Conservation (phyloP, 2,329 filamentous ascomycete genomes). For the Periconia digitata region DNA sequence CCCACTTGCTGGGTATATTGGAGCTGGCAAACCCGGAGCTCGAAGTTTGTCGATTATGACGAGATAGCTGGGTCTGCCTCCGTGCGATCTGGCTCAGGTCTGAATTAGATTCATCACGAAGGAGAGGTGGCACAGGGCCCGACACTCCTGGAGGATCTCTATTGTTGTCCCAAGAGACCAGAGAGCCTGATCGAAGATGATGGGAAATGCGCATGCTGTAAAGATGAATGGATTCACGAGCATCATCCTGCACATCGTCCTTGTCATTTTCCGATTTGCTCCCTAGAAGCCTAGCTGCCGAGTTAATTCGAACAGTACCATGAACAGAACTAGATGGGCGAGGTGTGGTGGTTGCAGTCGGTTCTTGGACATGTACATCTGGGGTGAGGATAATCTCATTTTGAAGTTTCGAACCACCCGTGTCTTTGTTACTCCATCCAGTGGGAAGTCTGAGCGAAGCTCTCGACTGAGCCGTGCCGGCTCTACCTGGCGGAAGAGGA, state of each 20-base stretch:
- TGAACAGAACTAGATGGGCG: slow-evolving; percentile 18
- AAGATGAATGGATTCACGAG: slow-evolving; percentile 42
- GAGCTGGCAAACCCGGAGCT: slow-evolving; percentile 42
- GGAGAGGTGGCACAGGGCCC: slow-evolving; percentile 8
- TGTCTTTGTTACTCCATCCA: not conserved
- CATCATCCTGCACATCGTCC: slow-evolving; percentile 15
- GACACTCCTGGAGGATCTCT: slow-evolving; percentile 23
- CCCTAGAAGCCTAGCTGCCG: not conserved
- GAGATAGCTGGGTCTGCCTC: slow-evolving; percentile 8
- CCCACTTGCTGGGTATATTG: slow-evolving; percentile 42
- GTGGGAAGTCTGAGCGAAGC: slow-evolving; percentile 2
- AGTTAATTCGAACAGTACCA: slow-evolving; percentile 11
- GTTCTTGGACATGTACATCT: slow-evolving; percentile 24
- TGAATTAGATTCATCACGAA: slow-evolving; percentile 21
- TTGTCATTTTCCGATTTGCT: slow-evolving; percentile 1
- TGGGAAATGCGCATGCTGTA: slow-evolving; percentile 49
- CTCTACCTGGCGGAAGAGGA: slow-evolving; percentile 17
- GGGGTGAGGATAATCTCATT: not conserved
- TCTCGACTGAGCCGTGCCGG: slow-evolving; percentile 14
- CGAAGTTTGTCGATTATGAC: slow-evolving; percentile 33
- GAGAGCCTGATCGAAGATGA: slow-evolving; percentile 47
- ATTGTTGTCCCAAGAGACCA: slow-evolving; percentile 40
- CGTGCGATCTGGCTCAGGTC: slow-evolving; percentile 21
- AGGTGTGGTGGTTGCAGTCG: slow-evolving; percentile 16
- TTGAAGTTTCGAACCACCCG: not conserved